Base-by-base conservation (phyloP, 2,329 filamentous ascomycete genomes). In the Colletotrichum liaoningense region DNA sequence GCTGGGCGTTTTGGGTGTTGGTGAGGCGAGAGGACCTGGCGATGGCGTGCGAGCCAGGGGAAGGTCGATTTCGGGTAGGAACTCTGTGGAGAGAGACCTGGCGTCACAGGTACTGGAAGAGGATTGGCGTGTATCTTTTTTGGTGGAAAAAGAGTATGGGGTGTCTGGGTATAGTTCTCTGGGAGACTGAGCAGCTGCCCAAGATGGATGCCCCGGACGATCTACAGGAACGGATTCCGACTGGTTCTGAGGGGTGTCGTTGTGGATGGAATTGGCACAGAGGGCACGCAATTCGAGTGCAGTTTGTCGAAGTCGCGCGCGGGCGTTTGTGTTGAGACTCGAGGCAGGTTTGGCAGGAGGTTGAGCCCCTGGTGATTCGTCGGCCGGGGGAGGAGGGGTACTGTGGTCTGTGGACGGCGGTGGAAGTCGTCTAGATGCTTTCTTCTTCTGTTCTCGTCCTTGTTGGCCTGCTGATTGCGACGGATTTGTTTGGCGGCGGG, bases 1-100 rank as follows among this genome's bases (percentile, higher is more conserved):
- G 67, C 28, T 30, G 26, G 56, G 46, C 52, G 71, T 66, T 66
- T 62, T 70, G 60, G 60, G 58, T 63, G 68, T 54, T 54, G 69
- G 72, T 74, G 72, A 74, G 72, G 69, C 54, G 59, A 74, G 72
- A 72, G 59, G 68, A 26, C 68, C 72, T 73, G 72, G 68, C 68
- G 72, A 74, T 74, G 72, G 69, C 72, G 72, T 74, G 72, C 72
- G 67, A 73, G 71, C 56, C 71, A 71, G 71, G 71, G 67, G 67
- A 73, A 62, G 46, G 38, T 63, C 54, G 67, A 60, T 65, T 65
- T 73, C 60, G 70, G 30, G 8, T 33, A 33, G 54, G 38, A 42
- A 42, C 38, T 42, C 19, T 35, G 33, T 11, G 33, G 26, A 28
- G 54, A 28, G 54, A 56, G 54, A 56, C 16, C 12, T 28, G 54